Base-by-base conservation (phyloP, 202 grass and related monocot genomes). In the Zizania palustris region DNA sequence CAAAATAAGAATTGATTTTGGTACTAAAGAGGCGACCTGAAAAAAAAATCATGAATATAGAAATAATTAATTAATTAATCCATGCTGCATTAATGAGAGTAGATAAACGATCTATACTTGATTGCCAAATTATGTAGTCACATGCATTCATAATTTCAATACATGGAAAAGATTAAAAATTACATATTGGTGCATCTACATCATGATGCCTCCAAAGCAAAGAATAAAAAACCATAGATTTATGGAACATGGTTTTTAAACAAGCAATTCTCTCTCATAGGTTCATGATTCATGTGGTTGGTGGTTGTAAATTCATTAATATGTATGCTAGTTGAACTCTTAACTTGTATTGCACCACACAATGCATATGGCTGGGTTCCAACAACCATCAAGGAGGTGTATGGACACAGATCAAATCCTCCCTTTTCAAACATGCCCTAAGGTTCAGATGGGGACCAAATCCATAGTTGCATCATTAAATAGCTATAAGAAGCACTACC, bases 11-110 rank as follows among this genome's bases (percentile, higher is more conserved):
- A 12, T 11, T 41, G 51, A 39, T 21, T 18, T 60, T 69, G 19
- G 9, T 43, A 28, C 42, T 49, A 69, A 59, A 60, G 5, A 36
- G 41, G 41, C 8, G 10, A 14, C 21, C 16, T 68, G 50, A 34
- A 28, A 35, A 11, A n/a, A n/a, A n/a, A n/a, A n/a, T 11, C 28
- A 37, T 41, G 53, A 12, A 44, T 38, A 58, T 58, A 15, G 46
- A 35, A 39, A 39, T 34, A 53, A 53, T 71, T 56, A 72, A 72
- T 40, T 34, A 53, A 53, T 71, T 56, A 72, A 72, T 40, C 11
- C n/a, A 20, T 55, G 16, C 16, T 3, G 40, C 37, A 55, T 40
- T 57, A 40, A 45, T 18, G 59, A n/a, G 66, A 59, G 15, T 37
- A 50, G 33, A 49, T 6, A 28, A 59, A 56, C 22, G 10, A 13